These are phyloP conservation scores for Strobilomyces echinocephalus DNA, from an alignment of 768 basidiomycete genomes.

Conservation along the genomic window DNA sequence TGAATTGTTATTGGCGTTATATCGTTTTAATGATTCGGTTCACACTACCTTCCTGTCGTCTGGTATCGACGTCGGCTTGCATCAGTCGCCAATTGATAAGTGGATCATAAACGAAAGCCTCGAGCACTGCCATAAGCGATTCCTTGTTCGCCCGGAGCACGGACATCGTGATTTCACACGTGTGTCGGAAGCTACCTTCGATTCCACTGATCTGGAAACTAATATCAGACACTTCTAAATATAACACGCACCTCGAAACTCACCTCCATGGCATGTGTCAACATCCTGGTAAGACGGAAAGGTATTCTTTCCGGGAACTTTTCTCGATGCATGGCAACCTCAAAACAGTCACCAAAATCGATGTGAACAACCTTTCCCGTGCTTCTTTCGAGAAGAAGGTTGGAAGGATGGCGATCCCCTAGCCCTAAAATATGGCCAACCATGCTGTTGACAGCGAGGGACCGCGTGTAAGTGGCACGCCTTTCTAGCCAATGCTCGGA, in stretches of 20 bases:
- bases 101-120: slow-evolving; percentile 98
- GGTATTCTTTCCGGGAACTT: slow-evolving; percentile 99
- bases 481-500: slow-evolving; percentile 99
- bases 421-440: slow-evolving; percentile 96
- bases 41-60: slow-evolving; percentile 61
- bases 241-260: slow-evolving; percentile 10
- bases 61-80: slow-evolving; percentile 73
- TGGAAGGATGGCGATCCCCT: slow-evolving; percentile 97
- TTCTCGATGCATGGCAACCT: slow-evolving; percentile 95
- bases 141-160: slow-evolving; percentile 97
- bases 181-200: slow-evolving; percentile 92
- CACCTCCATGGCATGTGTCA: slow-evolving; percentile 99
- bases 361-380: slow-evolving; percentile 96
- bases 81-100: slow-evolving; percentile 95
- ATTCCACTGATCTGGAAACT: slow-evolving; percentile 86
- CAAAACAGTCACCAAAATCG: slow-evolving; percentile 97
- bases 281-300: slow-evolving; percentile 96
- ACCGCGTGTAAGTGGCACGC: slow-evolving; percentile 91
- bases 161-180: slow-evolving; percentile 96
- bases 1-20: neutral
- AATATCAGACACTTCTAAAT: slow-evolving; percentile 2
- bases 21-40: neutral
- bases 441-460: slow-evolving; percentile 96
- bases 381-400: slow-evolving; percentile 84
- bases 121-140: slow-evolving; percentile 97